Evolutionary conservation across 73 alveolate genomes (phyloP).

Genomic region (Paramecium bursaria): DNA sequence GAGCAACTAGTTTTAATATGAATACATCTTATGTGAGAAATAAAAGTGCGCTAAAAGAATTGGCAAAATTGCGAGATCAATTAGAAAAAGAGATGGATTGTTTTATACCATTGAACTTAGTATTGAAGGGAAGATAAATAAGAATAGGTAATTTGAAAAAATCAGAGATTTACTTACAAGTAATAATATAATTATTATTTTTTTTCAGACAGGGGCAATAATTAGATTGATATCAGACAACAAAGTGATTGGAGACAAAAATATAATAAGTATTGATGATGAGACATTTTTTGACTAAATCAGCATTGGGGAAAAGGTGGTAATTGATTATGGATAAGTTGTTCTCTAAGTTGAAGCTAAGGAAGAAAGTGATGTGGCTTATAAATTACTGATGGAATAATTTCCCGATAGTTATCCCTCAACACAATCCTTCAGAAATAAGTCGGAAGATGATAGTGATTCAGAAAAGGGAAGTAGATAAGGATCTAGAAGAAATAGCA

Average conservation of each 20-base stretch:
- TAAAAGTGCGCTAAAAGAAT: neutral
- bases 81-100: slow-evolving; percentile 22
- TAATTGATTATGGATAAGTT: neutral
- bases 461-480: slow-evolving; percentile 37
- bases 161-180: slow-evolving; percentile 36
- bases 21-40: slow-evolving; percentile 6
- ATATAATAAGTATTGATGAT: neutral
- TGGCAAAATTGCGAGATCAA: slow-evolving; percentile 14
- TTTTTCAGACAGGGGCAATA: neutral
- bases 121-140: slow-evolving; percentile 35
- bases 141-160: slow-evolving; percentile 12
- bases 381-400: slow-evolving; percentile 17
- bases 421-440: neutral
- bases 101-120: slow-evolving; percentile 1
- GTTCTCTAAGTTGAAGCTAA: neutral
- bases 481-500: slow-evolving; percentile 20
- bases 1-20: slow-evolving; percentile 1
- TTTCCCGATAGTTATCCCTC: slow-evolving; percentile 33
- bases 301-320: neutral
- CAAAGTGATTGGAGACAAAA: neutral
- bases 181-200: no score
- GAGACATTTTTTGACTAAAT: neutral
- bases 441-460: neutral
- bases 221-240: neutral
- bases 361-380: slow-evolving; percentile 26